Conservation (phyloP, 1,139 yeast genomes). For the Kodamaea sp. region DNA sequence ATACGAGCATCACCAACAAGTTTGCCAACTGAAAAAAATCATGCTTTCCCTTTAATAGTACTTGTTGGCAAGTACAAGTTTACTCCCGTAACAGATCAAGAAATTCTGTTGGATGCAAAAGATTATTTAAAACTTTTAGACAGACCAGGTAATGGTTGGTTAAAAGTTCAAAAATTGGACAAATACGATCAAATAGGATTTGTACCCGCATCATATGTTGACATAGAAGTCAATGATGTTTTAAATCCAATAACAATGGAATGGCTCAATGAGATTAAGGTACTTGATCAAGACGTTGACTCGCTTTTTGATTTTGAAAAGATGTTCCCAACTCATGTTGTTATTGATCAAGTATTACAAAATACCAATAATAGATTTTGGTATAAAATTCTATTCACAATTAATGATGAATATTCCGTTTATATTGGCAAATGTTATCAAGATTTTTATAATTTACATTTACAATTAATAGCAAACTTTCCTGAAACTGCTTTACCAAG, state of each 20-base stretch:
- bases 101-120: conserved; percentile 16
- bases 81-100: conserved; percentile 16
- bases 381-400: conserved; percentile 18
- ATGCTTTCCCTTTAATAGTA: conserved; percentile 14
- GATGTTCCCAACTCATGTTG: conserved; percentile 5
- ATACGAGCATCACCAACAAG: not conserved
- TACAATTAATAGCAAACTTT: conserved; percentile 6
- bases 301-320: conserved; percentile 10
- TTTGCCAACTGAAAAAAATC: not conserved
- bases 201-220: conserved; percentile 24
- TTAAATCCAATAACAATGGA: conserved; percentile 18
- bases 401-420: conserved; percentile 10
- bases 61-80: conserved; percentile 17
- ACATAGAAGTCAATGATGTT: conserved; percentile 21
- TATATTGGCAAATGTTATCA: conserved; percentile 20
- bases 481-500: conserved; percentile 6
- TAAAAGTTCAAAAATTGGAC: conserved; percentile 22
- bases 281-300: no score
- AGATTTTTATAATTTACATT: conserved; percentile 21
- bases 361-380: conserved; percentile 15
- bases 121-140: conserved; percentile 21
- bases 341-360: conserved; percentile 17
- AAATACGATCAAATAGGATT: conserved; percentile 16
- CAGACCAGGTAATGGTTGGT: conserved; percentile 26
- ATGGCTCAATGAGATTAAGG: conserved; percentile 14